Percentiles rank a stretch among this genome's conserved stretches.
Evolutionary conservation across 2,329 filamentous ascomycete species (phyloP).

Genomic region (Scytalidium sp.): DNA sequence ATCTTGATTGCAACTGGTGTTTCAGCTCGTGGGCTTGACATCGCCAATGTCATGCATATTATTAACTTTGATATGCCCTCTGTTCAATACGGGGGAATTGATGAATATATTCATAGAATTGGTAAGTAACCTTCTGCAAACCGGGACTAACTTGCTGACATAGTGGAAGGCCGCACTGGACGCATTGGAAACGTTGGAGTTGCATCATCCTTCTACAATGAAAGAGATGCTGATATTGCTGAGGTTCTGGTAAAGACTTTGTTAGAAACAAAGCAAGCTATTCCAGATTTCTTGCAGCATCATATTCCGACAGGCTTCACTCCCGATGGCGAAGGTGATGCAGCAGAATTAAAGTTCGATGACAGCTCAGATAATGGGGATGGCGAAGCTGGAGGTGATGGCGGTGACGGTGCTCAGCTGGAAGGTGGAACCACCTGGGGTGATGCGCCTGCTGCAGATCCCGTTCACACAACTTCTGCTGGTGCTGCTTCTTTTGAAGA

Average conservation of each 20-base stretch:
- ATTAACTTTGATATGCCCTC: slow-evolving; percentile 90
- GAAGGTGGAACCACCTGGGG: slow-evolving; percentile 12
- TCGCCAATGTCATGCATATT: slow-evolving; percentile 82
- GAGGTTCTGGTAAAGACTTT: slow-evolving; percentile 76
- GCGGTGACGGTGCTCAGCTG: slow-evolving; percentile 6
- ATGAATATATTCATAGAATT: slow-evolving; percentile 93
- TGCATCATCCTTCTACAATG: slow-evolving; percentile 86
- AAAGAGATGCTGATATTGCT: slow-evolving; percentile 70
- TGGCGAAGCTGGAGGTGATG: slow-evolving; percentile 13
- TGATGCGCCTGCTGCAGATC: not conserved
- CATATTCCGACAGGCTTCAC: slow-evolving; percentile 55
- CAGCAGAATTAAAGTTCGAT: slow-evolving; percentile 20
- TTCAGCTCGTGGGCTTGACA: slow-evolving; percentile 83
- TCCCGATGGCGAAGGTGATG: slow-evolving; percentile 23
- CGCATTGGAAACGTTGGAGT: slow-evolving; percentile 86
- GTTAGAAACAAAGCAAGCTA: slow-evolving; percentile 70
- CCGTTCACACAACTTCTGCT: not conserved
- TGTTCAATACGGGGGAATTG: slow-evolving; percentile 75
- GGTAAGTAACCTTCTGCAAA: slow-evolving; percentile 50
- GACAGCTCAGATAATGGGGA: slow-evolving; percentile 19
- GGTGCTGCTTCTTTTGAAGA: slow-evolving; percentile 2
- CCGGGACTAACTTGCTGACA: slow-evolving; percentile 8
- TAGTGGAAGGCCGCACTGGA: slow-evolving; percentile 72
- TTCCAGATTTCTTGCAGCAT: slow-evolving; percentile 78
- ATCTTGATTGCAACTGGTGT: slow-evolving; percentile 86